Base-by-base conservation (phyloP, 345 rosid species). In the Corymbia maculata region DNA sequence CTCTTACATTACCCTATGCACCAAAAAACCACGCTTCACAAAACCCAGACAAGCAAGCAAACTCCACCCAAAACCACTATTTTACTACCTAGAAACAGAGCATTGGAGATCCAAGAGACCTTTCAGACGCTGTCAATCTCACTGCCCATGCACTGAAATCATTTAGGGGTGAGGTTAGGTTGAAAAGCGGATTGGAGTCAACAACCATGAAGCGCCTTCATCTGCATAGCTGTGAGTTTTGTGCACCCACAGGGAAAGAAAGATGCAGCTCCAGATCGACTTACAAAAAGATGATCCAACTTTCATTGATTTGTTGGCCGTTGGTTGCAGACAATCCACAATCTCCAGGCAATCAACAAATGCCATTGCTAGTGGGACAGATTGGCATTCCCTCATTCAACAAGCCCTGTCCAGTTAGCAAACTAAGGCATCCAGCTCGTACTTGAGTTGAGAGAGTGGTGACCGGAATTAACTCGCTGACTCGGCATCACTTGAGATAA, bases 161-260 rank as follows among this genome's bases (percentile, higher is more conserved):
- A 61, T 61, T 61, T 61, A 28, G 68, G 0, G 0, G 32, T 0
- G 0, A 61, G 16, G 32, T 1, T 61, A 61, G 68, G 68, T 15
- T 61, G 15, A 61, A 28, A 61, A 61, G 68, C 32, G 26, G 32
- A 59, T 61, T 61, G 15, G 2, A 61, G 32, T 61, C 0, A 0
- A 61, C 68, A 61, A 28, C 68, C 32, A 61, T 30, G 80, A 70
- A 70, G 80, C 11, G 80, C 80, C 4, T 32, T 42, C 49, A 19
- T 36, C 84, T 21, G 14, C 19, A 5, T 21, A 36, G 47, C 82
- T 36, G 82, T 36, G 84, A 42, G 28, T 59, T 75, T 3, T 75
- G 28, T 19, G 49, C 26, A 75, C 7, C 84, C 49, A 75, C 6
- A 13, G 28, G 42, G 47, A 2, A 70, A 75, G 49, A 75, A 75